Evolutionary conservation across 2,329 filamentous ascomycete genomes (phyloP), one percentile per base, ranked within the genome.

Genomic region (Biscogniauxia mediterranea): DNA sequence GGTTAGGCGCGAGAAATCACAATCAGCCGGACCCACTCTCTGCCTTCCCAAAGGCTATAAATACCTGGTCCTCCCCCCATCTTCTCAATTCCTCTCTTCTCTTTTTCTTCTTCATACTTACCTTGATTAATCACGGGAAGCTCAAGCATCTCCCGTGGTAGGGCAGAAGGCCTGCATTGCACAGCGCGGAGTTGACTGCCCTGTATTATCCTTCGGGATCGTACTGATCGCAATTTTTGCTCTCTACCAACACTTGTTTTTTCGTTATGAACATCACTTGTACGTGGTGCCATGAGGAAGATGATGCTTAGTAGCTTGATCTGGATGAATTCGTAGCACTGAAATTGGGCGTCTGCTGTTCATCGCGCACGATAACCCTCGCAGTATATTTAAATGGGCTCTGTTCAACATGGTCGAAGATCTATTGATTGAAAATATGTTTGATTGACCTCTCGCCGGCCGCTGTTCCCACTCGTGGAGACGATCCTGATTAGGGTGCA

Each of bases 151-250:
- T 73, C 71, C 69, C 69, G 60, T 67, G 68, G 73, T 76, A 80
- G 76, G 71, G 69, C 68, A 76, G 77, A 73, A 75, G 74, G 75
- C 78, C 80, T 82, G 79, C 80, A 83, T 81, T 80, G 80, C 80
- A 83, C 80, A 80, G 71, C 79, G 80, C 76, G 80, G 80, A 75
- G 78, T 79, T 75, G 70, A 75, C 74, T 75, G 72, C 71, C 69
- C 75, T 81, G 77, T 75, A 81, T 80, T 81, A 79, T 77, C 79
- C 78, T 81, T 81, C 76, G 76, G 77, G 78, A 77, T 79, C 80
- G 79, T 81, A 76, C 78, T 76, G 74, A 76, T 77, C 73, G 77
- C 52, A 81, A 81, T 80, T 81, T 80, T 81, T 80, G 79, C 75
- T 81, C 75, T 81, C 69, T 75, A 65, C 58, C 28, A 58, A 55